Percentiles rank a stretch among this genome's conserved stretches.
These are phyloP conservation scores for Pyrrhoderma lamaoense DNA, from an alignment of 1,284 basidiomycete species.

Conservation along the genomic window DNA sequence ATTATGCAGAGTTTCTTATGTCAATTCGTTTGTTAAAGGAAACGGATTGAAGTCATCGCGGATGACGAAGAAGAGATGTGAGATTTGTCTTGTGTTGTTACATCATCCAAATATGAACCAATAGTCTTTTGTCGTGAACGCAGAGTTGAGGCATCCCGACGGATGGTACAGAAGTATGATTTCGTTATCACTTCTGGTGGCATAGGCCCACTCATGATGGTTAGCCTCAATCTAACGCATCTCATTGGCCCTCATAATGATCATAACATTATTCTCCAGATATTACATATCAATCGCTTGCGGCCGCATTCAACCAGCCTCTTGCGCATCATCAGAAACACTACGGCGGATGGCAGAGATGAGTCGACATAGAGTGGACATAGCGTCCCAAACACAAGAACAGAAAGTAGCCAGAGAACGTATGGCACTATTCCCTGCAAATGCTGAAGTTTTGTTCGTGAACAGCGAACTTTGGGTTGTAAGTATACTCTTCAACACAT, in stretches of 20 bases:
- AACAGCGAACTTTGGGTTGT: conserved; percentile 80
- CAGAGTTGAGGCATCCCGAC: conserved; percentile 77
- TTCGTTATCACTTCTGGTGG: conserved; percentile 84
- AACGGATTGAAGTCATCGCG: conserved; percentile 86
- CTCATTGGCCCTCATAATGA: not conserved
- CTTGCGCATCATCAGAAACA: conserved; percentile 79
- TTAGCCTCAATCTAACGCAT: conserved; percentile 25
- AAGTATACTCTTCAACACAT: conserved; percentile 24
- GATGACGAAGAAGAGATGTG: conserved; percentile 89
- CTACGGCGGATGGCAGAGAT: conserved; percentile 69
- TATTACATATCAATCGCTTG: conserved; percentile 85
- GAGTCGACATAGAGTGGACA: conserved; percentile 49
- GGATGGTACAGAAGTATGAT: conserved; percentile 80
- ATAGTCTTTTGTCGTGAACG: conserved; percentile 12
- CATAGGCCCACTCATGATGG: conserved; percentile 87
- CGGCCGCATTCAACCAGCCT: conserved; percentile 73
- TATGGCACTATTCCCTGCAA: conserved; percentile 77
- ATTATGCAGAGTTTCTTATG: not conserved
- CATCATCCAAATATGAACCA: conserved; percentile 2
- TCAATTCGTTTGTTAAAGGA: conserved; percentile 36
- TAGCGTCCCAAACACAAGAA: conserved; percentile 55
- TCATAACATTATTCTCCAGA: conserved; percentile 35
- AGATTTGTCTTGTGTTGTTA: conserved; percentile 26
- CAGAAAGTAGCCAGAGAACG: conserved; percentile 67
- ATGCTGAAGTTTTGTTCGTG: conserved; percentile 72